phyloP scores from a whole-genome alignment of 192 early-diverging fungal genomes.

The Phlyctochytrium arcticum region DNA sequence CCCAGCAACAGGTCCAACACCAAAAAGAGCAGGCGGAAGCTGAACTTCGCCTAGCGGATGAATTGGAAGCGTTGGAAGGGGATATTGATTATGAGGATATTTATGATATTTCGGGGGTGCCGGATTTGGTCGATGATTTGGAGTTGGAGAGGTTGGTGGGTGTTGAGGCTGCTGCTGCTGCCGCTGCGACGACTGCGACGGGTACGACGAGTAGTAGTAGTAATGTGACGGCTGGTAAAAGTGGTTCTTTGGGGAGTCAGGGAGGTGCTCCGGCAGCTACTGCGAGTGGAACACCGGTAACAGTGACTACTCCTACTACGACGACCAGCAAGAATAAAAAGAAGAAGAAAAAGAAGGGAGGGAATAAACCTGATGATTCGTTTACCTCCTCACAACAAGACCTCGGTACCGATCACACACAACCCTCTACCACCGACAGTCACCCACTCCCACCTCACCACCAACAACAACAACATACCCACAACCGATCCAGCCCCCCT shows the following conservation, averaged over 20 bases:
- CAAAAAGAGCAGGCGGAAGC: background rate
- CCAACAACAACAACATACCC: background rate
- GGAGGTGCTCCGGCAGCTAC: background rate
- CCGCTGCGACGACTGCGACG: background rate
- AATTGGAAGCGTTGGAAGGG: background rate
- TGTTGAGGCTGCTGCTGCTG: background rate
- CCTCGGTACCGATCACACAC: too few species aligned
- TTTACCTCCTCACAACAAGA: background rate
- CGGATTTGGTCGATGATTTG: conserved; percentile 2
- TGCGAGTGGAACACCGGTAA: background rate
- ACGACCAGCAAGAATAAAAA: conserved; percentile 2
- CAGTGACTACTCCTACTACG: too few species aligned
- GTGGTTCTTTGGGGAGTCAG: too few species aligned
- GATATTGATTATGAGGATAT: conserved; percentile 15
- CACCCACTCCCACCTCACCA: too few species aligned
- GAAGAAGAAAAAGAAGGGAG: conserved; percentile 19
- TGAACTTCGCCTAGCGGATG: background rate
- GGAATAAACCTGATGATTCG: background rate
- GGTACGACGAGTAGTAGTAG: background rate
- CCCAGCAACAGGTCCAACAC: background rate
- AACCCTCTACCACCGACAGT: too few species aligned
- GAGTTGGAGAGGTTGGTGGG: conserved; percentile 7
- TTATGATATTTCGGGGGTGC: background rate
- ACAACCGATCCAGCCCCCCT: background rate
- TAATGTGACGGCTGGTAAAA: too few species aligned